Percentiles rank a stretch among this genome's conserved stretches.
Evolutionary conservation across 495 filamentous ascomycete genomes (phyloP).

Genomic region (Ascobolus immersus): DNA sequence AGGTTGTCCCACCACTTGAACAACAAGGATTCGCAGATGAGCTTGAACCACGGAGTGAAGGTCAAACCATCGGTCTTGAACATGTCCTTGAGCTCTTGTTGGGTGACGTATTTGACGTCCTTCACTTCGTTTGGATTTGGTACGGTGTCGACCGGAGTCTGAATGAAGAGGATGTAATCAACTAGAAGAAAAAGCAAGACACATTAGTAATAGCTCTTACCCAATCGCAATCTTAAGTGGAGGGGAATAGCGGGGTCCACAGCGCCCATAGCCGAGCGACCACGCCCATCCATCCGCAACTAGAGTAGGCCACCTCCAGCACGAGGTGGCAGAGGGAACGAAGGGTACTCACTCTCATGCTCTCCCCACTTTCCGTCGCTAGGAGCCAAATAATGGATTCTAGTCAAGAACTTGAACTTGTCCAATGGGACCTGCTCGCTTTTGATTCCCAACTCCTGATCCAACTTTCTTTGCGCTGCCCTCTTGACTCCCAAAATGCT

Average conservation of each 20-base stretch:
- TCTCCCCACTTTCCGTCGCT: conserved; percentile 97
- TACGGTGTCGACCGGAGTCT: conserved; percentile 62
- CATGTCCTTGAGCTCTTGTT: conserved; percentile 58
- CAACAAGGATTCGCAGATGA: conserved; percentile 91
- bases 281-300: too few relatives aligned
- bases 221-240: too few relatives aligned
- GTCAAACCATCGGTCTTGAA: conserved; percentile 53
- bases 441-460: conserved; percentile 87
- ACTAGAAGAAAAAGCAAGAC: conserved; percentile 25
- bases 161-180: conserved; percentile 98
- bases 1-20: conserved; percentile 96
- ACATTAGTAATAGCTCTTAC: background rate
- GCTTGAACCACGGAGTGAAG: conserved; percentile 98
- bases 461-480: conserved; percentile 73
- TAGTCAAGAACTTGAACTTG: conserved; percentile 75
- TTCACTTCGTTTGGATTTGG: conserved; percentile 69
- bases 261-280: too few relatives aligned
- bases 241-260: too few relatives aligned
- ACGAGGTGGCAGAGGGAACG: background rate
- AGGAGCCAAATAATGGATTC: conserved; percentile 94
- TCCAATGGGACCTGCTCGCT: conserved; percentile 71
- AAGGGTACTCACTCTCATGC: conserved; percentile 60
- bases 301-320: too few relatives aligned
- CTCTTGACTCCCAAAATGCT: conserved; percentile 65
- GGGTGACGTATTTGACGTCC: conserved; percentile 57